phyloP scores from a whole-genome alignment of 179 eudicot genomes.

The Amaranthus tricolor region DNA sequence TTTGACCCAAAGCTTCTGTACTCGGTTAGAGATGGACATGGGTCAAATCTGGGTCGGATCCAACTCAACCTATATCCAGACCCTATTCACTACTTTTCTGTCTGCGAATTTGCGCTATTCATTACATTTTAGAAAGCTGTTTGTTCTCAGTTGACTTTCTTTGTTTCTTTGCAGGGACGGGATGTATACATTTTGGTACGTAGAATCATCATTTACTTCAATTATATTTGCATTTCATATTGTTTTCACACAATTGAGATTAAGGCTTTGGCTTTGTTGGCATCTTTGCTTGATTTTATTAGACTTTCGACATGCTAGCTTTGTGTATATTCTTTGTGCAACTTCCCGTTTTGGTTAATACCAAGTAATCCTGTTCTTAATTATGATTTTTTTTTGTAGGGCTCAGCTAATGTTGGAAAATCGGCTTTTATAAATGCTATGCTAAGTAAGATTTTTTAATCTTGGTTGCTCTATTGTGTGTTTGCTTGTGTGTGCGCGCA shows the following conservation, averaged over 20 bases:
- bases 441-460: constrained; percentile 56
- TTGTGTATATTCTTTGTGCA: not conserved
- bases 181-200: constrained; percentile 94
- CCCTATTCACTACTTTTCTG: not conserved
- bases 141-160: constrained; percentile 23
- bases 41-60: not conserved
- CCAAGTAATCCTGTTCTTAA: not conserved
- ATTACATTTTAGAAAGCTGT: not conserved
- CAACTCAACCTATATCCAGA: not conserved
- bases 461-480: not conserved
- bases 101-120: constrained; percentile 3
- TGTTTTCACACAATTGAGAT: no score
- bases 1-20: not conserved
- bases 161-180: constrained; percentile 69
- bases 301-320: not conserved
- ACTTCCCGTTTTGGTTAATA: no score
- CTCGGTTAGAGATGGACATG: no score
- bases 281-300: not conserved
- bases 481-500: not conserved
- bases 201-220: constrained; percentile 16
- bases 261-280: not conserved
- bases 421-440: constrained; percentile 95
- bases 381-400: constrained; percentile 40
- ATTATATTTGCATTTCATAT: no score
- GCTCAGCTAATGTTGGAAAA: constrained; percentile 96